Base-by-base conservation (phyloP, 768 basidiomycete genomes). In the Mycena rosella region DNA sequence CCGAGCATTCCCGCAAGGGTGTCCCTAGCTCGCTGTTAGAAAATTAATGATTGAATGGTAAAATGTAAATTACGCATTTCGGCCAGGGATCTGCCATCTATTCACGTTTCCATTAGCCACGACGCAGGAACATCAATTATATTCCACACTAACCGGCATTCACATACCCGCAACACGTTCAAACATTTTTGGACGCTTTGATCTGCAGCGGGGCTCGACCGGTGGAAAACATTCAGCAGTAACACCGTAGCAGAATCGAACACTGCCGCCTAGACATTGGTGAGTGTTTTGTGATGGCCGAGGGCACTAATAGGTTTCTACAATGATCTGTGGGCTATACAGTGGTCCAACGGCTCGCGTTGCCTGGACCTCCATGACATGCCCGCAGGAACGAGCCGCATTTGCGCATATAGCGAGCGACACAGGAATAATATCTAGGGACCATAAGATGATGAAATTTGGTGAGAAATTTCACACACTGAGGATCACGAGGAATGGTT, bases 321-420 rank as follows among this genome's bases (percentile, higher is more conserved):
- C 69, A 17, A 54, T 47, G 18, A 55, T 55, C 44, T 67, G 69
- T 0, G 69, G 69, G 38, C 62, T 67, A 24, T 62, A 66, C 24
- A 70, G 45, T n/a, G n/a, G n/a, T n/a, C n/a, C n/a, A n/a, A n/a
- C n/a, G n/a, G n/a, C n/a, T n/a, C n/a, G n/a, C n/a, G n/a, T n/a
- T n/a, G n/a, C n/a, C n/a, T n/a, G n/a, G n/a, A n/a, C n/a, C n/a
- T n/a, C n/a, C n/a, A n/a, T n/a, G n/a, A n/a, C n/a, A n/a, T n/a
- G n/a, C n/a, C n/a, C n/a, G n/a, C n/a, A n/a, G n/a, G n/a, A n/a
- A 22, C 95, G 83, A 0, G 96, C 93, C 0, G 96, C 90, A 64
- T 95, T 87, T 15, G 92, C 87, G 76, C 91, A 94, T 60, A 92
- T 93, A 0, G 91, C 89, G 22, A 92, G 82, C 0, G 90, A n/a